These are phyloP conservation scores for Metschnikowia sp. DNA, from an alignment of 805 yeast species.

Conservation along the genomic window DNA sequence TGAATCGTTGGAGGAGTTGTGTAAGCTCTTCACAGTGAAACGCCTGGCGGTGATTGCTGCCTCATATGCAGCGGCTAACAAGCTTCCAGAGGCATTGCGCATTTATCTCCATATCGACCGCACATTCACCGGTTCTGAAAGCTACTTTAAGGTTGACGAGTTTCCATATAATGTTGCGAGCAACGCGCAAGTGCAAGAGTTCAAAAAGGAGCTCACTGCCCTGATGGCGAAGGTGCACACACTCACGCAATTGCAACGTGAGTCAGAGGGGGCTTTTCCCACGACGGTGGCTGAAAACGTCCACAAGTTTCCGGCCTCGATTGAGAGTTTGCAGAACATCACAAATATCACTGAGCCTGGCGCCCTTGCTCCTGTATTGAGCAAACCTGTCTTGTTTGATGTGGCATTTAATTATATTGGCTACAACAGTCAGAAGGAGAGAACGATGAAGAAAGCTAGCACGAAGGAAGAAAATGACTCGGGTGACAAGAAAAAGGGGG, in stretches of 20 bases:
- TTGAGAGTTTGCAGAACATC: slow-evolving; percentile 20
- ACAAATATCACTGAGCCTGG: slow-evolving; percentile 23
- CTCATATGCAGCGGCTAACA: slow-evolving; percentile 38
- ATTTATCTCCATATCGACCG: slow-evolving; percentile 29
- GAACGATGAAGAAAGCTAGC: slow-evolving; percentile 12
- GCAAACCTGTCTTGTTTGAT: slow-evolving; percentile 90
- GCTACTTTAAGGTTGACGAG: slow-evolving; percentile 31
- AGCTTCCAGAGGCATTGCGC: slow-evolving; percentile 47
- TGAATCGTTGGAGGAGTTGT: slow-evolving; percentile 50
- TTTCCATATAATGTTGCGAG: slow-evolving; percentile 43
- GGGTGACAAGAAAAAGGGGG: slow-evolving; percentile 48
- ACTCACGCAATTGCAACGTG: slow-evolving; percentile 45
- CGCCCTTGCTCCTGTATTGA: slow-evolving; percentile 54
- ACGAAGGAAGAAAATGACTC: slow-evolving; percentile 23
- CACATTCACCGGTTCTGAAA: slow-evolving; percentile 13
- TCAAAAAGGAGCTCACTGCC: slow-evolving; percentile 19
- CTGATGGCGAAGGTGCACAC: slow-evolving; percentile 34
- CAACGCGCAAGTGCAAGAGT: slow-evolving; percentile 27
- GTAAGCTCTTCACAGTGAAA: slow-evolving; percentile 43
- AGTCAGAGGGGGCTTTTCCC: slow-evolving; percentile 6
- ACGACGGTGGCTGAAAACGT: slow-evolving; percentile 46
- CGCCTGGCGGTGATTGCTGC: slow-evolving; percentile 45
- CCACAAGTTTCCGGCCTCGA: slow-evolving; percentile 34
- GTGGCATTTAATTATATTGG: slow-evolving; percentile 80
- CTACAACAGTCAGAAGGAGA: slow-evolving; percentile 34